phyloP scores from a whole-genome alignment of 768 basidiomycete genomes.

The Suillus plorans region DNA sequence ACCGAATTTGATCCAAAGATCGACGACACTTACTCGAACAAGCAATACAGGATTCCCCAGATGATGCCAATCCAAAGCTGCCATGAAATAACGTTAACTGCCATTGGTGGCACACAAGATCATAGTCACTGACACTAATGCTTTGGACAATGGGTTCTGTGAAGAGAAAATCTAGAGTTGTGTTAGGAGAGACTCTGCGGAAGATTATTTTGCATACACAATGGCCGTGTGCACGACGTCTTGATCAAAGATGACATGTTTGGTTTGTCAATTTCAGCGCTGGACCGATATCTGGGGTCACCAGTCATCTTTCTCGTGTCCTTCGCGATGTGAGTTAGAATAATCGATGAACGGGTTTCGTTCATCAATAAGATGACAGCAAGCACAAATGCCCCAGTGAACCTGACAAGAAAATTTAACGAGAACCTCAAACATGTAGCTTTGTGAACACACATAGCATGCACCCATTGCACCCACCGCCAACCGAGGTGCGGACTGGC shows the following conservation, averaged over 20 bases:
- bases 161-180: slow-evolving; percentile 20
- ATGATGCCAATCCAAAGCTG: slow-evolving; percentile 68
- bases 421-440: not conserved
- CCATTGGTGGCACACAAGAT: not conserved
- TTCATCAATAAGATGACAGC: slow-evolving; percentile 53
- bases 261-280: slow-evolving; percentile 59
- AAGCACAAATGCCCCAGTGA: slow-evolving; percentile 50
- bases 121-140: slow-evolving; percentile 54
- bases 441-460: slow-evolving; percentile 48
- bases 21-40: slow-evolving; percentile 48
- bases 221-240: slow-evolving; percentile 65
- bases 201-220: slow-evolving; percentile 48
- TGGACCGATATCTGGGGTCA: slow-evolving; percentile 55
- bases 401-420: slow-evolving; percentile 33
- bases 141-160: slow-evolving; percentile 70
- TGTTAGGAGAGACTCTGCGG: slow-evolving; percentile 1
- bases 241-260: slow-evolving; percentile 57
- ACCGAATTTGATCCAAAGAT: not conserved
- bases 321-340: slow-evolving; percentile 66
- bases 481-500: slow-evolving; percentile 56
- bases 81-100: not conserved
- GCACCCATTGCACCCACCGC: slow-evolving; percentile 85
- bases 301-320: slow-evolving; percentile 66
- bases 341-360: slow-evolving; percentile 72
- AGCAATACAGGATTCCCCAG: slow-evolving; percentile 73